Conservation (phyloP, 225 moss, liverwort and hornwort species). For the Sphagnum contortum region DNA sequence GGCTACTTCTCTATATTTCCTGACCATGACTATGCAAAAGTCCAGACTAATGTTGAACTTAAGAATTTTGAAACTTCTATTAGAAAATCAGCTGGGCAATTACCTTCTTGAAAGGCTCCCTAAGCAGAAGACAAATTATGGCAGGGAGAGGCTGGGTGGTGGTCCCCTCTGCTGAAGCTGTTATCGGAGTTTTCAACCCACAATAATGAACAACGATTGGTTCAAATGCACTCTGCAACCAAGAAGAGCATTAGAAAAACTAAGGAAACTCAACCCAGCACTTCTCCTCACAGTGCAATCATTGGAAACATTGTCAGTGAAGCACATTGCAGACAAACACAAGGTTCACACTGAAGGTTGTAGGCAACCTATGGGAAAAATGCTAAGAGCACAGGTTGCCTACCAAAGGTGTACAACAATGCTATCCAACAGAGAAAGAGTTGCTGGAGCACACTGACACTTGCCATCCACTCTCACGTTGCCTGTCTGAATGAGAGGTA, state of each 20-base stretch:
- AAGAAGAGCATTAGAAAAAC: too few relatives aligned
- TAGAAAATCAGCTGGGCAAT: neutral
- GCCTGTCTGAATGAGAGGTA: constrained; percentile 13
- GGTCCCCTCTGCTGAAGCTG: constrained; percentile 57
- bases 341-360: too few relatives aligned
- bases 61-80: too few relatives aligned
- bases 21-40: too few relatives aligned
- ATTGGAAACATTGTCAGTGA: too few relatives aligned
- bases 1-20: too few relatives aligned
- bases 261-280: too few relatives aligned
- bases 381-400: neutral
- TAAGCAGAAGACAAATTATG: constrained; percentile 55
- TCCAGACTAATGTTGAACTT: too few relatives aligned
- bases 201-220: constrained; percentile 57
- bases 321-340: too few relatives aligned
- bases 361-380: too few relatives aligned
- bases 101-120: constrained; percentile 60
- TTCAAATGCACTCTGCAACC: constrained; percentile 58
- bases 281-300: too few relatives aligned
- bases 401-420: constrained; percentile 59
- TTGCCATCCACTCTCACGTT: constrained; percentile 62
- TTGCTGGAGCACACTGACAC: constrained; percentile 43
- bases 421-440: constrained; percentile 52
- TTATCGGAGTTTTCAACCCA: constrained; percentile 30
- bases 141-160: constrained; percentile 74